Evolutionary conservation across 176 grass and related monocot genomes (phyloP), one percentile per base, ranked within the genome.

Genomic region (Juncus effusus): DNA sequence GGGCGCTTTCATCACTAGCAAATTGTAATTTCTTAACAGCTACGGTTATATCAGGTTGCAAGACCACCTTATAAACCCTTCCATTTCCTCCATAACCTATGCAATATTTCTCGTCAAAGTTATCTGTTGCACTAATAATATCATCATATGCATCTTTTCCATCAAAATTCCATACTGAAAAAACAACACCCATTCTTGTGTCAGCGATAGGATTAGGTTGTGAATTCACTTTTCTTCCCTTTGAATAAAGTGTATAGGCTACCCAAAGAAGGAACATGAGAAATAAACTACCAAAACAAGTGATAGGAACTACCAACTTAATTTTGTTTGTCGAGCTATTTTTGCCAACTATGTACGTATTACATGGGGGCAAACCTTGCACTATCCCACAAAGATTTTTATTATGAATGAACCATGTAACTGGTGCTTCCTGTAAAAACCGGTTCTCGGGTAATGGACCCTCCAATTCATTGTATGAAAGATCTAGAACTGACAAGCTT

Each of bases 391-490:
- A 78, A 28, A 28, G 19, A 1, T 28, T 28, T 28, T 28, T 28
- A 28, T 28, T 28, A 1, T 28, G 19, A 28, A 28, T 36, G 52
- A 78, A 78, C 75, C 75, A 78, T 9, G 36, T 9, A 7, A 39
- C 3, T 3, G 9, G 40, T 3, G 64, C 56, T 10, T 44, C 61
- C 7, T 2, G 6, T 13, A 78, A 53, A 53, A 78, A 13, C 0
- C 5, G 5, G 4, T 5, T 62, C 5, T 57, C 42, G 3, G 82
- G 82, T 16, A 81, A 0, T 3, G 61, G 44, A n/a, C 83, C 83
- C 38, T 80, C 36, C 0, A 85, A 42, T 38, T 75, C 44, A 28
- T 85, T 85, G 70, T 65, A 84, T 13, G 77, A 76, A 35, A 84
- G 9, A 54, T 84, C 77, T 1, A 84, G 53, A 15, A 35, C 39